These are phyloP conservation scores for Xylariaceae sp. DNA, from an alignment of 2,329 filamentous ascomycete genomes.

Conservation along the genomic window DNA sequence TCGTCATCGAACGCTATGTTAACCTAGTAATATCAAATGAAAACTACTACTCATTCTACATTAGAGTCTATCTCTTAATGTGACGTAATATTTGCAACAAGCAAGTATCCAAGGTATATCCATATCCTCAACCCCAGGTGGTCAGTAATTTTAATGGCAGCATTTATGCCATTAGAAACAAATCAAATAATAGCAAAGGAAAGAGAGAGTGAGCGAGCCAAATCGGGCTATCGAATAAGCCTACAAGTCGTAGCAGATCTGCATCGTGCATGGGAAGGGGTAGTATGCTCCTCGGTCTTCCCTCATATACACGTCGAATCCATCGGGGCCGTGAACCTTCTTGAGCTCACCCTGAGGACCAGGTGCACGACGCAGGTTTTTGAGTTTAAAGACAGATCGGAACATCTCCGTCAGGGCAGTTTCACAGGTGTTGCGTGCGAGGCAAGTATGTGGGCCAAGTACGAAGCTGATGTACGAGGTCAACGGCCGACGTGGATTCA, in stretches of 20 bases:
- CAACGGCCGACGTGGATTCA: conserved; percentile 68
- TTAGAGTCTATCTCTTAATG: too few relatives aligned
- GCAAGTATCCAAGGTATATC: conserved; percentile 17
- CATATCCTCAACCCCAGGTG: neutral
- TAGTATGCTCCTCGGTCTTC: conserved; percentile 67
- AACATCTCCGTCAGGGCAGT: conserved; percentile 72
- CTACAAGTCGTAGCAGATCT: conserved; percentile 40
- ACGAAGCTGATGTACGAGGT: conserved; percentile 70
- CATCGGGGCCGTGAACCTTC: conserved; percentile 62
- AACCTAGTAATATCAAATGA: too few relatives aligned
- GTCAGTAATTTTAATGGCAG: neutral
- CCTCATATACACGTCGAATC: conserved; percentile 66
- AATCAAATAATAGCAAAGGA: neutral
- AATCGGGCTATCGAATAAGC: neutral
- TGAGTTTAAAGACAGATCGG: conserved; percentile 65
- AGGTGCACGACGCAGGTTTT: conserved; percentile 64
- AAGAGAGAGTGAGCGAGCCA: neutral
- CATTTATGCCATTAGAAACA: neutral
- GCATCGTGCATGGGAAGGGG: conserved; percentile 48
- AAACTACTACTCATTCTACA: too few relatives aligned
- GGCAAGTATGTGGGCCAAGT: conserved; percentile 65
- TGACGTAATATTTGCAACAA: neutral
- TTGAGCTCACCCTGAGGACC: conserved; percentile 72
- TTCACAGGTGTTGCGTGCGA: conserved; percentile 66
- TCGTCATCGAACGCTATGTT: neutral